Conservation (phyloP, 1,284 basidiomycete species). For the Cutaneotrichosporon cyanovorans region DNA sequence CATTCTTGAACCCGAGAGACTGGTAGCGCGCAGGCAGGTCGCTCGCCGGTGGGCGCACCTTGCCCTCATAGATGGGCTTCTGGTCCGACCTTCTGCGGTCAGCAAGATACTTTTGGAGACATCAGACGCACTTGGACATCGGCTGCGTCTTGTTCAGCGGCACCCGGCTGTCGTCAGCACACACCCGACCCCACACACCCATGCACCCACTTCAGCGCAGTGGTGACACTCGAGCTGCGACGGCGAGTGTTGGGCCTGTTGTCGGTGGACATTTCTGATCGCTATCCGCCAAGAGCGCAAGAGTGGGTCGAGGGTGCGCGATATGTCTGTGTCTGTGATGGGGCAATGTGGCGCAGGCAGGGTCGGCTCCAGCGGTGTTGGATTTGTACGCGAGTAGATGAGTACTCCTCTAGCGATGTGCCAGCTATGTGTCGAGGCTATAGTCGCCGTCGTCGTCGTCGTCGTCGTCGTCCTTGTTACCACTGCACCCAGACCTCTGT, state of each 20-base stretch:
- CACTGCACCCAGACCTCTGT: too few relatives aligned
- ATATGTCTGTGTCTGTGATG: too few relatives aligned
- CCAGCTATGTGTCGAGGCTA: too few relatives aligned
- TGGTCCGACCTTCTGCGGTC: too few relatives aligned
- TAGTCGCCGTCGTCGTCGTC: too few relatives aligned
- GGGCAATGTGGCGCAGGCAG: too few relatives aligned
- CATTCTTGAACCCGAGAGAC: constrained; percentile 47
- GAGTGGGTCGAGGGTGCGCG: not conserved
- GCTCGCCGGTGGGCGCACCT: constrained; percentile 12
- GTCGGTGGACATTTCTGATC: constrained; percentile 4
- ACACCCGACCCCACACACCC: too few relatives aligned
- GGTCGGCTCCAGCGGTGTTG: too few relatives aligned
- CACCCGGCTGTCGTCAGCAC: constrained; percentile 29
- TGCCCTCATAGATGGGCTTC: constrained; percentile 25
- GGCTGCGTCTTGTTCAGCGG: constrained; percentile 27
- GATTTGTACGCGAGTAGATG: too few relatives aligned
- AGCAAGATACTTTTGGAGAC: not conserved
- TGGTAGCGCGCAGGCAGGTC: constrained; percentile 30
- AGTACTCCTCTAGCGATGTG: too few relatives aligned
- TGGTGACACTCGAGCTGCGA: constrained; percentile 35
- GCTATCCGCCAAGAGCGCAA: not conserved
- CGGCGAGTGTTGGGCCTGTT: constrained; percentile 12
- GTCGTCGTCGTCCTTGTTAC: too few relatives aligned
- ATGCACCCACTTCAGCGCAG: constrained; percentile 30
- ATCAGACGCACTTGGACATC: constrained; percentile 6